phyloP scores from a whole-genome alignment of 352 stramenopile species.

The Phytophthora tubulina region DNA sequence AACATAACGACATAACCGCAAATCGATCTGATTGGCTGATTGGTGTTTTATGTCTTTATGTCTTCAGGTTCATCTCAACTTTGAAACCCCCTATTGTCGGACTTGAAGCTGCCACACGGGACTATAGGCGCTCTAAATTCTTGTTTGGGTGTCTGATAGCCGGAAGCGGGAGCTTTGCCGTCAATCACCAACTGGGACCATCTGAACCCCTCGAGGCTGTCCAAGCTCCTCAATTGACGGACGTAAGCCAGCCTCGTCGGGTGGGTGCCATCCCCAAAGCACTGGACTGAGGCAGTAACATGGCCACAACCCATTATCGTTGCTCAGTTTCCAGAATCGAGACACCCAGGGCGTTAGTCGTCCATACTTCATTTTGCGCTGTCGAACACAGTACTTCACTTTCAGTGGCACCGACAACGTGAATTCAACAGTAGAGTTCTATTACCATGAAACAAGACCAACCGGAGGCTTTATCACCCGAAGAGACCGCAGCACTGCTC shows the following conservation, averaged over 20 bases:
- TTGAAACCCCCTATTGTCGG: too few species aligned
- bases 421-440: too few species aligned
- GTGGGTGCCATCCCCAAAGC: conserved; percentile 35
- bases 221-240: conserved; percentile 6
- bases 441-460: conserved; percentile 24
- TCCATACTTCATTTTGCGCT: conserved; percentile 20
- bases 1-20: too few species aligned
- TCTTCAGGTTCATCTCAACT: too few species aligned
- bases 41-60: too few species aligned
- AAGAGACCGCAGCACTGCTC: conserved; percentile 38
- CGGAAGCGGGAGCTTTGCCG: neutral
- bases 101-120: conserved; percentile 22
- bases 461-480: conserved; percentile 22
- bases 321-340: conserved; percentile 16
- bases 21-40: too few species aligned
- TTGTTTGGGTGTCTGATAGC: too few species aligned
- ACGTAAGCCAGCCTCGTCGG: conserved; percentile 3
- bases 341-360: conserved; percentile 6
- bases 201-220: conserved; percentile 38
- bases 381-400: neutral
- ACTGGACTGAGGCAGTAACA: conserved; percentile 34
- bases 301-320: conserved; percentile 18
- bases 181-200: conserved; percentile 29
- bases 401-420: too few species aligned
- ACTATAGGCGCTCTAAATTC: conserved; percentile 8